Evolutionary conservation across 768 basidiomycete genomes (phyloP).

Genomic region (Mrakia gelida): DNA sequence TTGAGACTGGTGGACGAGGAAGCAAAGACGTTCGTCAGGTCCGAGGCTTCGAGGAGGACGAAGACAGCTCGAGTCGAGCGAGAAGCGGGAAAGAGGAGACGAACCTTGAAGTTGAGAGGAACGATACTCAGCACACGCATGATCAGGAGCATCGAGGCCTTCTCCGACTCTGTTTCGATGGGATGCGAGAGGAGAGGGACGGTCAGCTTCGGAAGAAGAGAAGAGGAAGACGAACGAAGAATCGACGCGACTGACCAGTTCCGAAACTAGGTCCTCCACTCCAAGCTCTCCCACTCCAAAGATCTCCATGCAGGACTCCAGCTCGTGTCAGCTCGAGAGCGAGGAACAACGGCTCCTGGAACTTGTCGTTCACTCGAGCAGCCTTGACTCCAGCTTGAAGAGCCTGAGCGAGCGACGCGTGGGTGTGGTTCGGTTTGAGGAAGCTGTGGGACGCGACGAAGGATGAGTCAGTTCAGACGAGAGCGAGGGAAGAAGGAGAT

Average conservation of each 20-base stretch:
- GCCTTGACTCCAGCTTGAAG: slow-evolving; percentile 75
- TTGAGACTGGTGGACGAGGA: slow-evolving; percentile 56
- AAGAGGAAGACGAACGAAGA: slow-evolving; percentile 24
- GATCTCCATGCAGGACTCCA: slow-evolving; percentile 92
- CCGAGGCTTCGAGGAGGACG: not conserved
- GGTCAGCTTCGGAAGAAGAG: slow-evolving; percentile 32
- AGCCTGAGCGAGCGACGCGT: slow-evolving; percentile 83
- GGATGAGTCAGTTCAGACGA: too few species aligned
- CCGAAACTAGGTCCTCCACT: slow-evolving; percentile 96
- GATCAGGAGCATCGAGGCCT: slow-evolving; percentile 87
- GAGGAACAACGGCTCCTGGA: slow-evolving; percentile 92
- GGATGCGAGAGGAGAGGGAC: slow-evolving; percentile 32
- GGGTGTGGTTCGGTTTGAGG: slow-evolving; percentile 78
- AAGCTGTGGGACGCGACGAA: slow-evolving; percentile 57
- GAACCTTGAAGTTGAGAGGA: slow-evolving; percentile 86
- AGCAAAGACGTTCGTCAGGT: not conserved
- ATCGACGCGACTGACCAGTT: slow-evolving; percentile 55
- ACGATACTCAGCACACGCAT: slow-evolving; percentile 96
- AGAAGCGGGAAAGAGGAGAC: slow-evolving; percentile 43
- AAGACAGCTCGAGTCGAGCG: not conserved
- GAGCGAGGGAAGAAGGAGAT: too few species aligned
- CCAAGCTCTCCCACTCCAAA: slow-evolving; percentile 81
- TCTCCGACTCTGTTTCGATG: slow-evolving; percentile 69
- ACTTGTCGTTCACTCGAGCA: slow-evolving; percentile 89
- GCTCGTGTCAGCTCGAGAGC: slow-evolving; percentile 92